Evolutionary conservation across 495 filamentous ascomycete species (phyloP).

Genomic region (Penicillium odoratum): DNA sequence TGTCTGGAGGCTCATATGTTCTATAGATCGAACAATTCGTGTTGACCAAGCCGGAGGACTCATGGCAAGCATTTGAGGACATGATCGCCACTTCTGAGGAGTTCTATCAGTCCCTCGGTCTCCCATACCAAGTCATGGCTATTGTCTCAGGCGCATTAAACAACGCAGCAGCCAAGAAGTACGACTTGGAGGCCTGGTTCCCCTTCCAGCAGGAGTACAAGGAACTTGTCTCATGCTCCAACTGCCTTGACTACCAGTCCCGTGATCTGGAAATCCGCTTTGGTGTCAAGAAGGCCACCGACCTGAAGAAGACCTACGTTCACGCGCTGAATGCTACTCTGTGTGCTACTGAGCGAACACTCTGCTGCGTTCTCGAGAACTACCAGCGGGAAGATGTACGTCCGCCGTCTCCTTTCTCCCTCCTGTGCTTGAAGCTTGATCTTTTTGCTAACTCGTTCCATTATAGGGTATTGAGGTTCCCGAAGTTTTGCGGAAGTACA

Average conservation of each 20-base stretch:
- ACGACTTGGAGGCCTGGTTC: constrained; percentile 96
- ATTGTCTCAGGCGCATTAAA: constrained; percentile 96
- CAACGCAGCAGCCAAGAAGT: constrained; percentile 92
- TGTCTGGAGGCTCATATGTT: neutral
- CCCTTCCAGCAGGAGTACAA: constrained; percentile 97
- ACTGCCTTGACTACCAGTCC: constrained; percentile 95
- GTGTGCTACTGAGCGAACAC: constrained; percentile 87
- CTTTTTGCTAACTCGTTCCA: neutral
- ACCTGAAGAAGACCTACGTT: constrained; percentile 86
- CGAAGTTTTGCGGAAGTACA: constrained; percentile 84
- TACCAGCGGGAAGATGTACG: constrained; percentile 84
- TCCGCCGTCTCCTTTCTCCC: constrained; percentile 9
- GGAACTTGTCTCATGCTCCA: constrained; percentile 92
- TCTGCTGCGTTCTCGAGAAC: constrained; percentile 96
- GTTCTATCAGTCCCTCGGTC: constrained; percentile 85
- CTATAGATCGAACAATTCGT: constrained; percentile 86
- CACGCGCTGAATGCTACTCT: constrained; percentile 92
- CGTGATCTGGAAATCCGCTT: constrained; percentile 84
- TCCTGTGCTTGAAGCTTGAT: constrained; percentile 5
- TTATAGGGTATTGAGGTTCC: constrained; percentile 78
- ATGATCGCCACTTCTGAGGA: constrained; percentile 92
- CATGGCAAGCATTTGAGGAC: constrained; percentile 87
- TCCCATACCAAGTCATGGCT: constrained; percentile 86
- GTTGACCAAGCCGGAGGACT: constrained; percentile 89
- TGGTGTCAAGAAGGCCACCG: constrained; percentile 75